Percentiles rank a stretch among this genome's conserved stretches.
These are phyloP conservation scores for Xylaria hypoxylon DNA, from an alignment of 2,329 filamentous ascomycete genomes.

Conservation along the genomic window DNA sequence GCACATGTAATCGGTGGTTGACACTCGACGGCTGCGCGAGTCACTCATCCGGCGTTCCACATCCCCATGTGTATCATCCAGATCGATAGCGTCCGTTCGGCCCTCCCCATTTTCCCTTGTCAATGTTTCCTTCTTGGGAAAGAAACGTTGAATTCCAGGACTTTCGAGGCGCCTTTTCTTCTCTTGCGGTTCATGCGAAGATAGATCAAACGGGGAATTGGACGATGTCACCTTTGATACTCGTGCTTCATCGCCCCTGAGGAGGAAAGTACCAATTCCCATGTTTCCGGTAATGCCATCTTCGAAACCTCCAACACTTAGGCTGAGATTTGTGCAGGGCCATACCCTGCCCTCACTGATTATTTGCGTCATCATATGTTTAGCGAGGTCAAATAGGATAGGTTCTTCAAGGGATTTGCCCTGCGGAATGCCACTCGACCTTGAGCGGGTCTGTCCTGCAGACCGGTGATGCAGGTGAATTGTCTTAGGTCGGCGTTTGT, in stretches of 20 bases:
- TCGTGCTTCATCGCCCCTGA: constrained; percentile 76
- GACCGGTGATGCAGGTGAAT: constrained; percentile 87
- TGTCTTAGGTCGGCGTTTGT: constrained; percentile 85
- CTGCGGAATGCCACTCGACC: constrained; percentile 79
- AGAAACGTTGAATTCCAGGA: constrained; percentile 68
- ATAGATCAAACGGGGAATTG: constrained; percentile 45
- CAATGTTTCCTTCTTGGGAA: constrained; percentile 57
- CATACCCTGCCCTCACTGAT: constrained; percentile 82
- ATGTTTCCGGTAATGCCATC: constrained; percentile 85
- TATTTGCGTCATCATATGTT: constrained; percentile 80
- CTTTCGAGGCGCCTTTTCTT: constrained; percentile 62
- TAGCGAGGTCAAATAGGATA: constrained; percentile 79
- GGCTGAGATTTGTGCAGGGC: constrained; percentile 90
- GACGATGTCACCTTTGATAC: constrained; percentile 57
- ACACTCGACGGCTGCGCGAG: constrained; percentile 50
- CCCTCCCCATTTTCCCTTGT: constrained; percentile 48
- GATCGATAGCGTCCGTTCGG: constrained; percentile 38
- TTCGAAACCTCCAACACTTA: constrained; percentile 93
- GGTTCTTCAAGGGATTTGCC: constrained; percentile 79
- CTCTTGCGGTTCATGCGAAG: constrained; percentile 50
- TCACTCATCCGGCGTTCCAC: constrained; percentile 42
- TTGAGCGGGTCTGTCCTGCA: constrained; percentile 77
- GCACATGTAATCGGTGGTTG: constrained; percentile 63
- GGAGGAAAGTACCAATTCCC: constrained; percentile 87
- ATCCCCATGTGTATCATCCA: constrained; percentile 38